Base-by-base conservation (phyloP, 2,329 filamentous ascomycete species). In the Neocatenulostroma microsporum region DNA sequence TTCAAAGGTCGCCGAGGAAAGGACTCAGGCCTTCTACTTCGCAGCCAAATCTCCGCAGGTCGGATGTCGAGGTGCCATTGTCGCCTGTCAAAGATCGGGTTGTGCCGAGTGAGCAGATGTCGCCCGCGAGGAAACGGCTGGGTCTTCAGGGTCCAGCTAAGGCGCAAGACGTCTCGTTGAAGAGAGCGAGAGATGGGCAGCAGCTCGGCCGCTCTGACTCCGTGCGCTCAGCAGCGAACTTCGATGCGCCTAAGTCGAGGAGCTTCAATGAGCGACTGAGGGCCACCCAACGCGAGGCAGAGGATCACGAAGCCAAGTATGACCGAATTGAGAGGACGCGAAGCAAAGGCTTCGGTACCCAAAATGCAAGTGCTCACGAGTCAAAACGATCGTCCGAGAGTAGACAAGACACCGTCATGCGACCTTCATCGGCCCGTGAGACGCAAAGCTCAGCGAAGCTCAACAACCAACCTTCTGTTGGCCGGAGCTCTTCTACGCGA, bases 91-190 rank as follows among this genome's bases (percentile, higher is more conserved):
- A 66, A 48, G 68, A 57, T 21, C 50, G 50, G 62, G 70, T 58
- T 27, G 60, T 67, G 11, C 56, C 62, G 1, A 55, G 68, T 2
- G 66, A 74, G 11, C 79, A 78, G 23, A 76, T 72, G 18, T 95
- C 88, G 1, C 89, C 91, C 1, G 82, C 82, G 36, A 73, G 88
- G 42, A 75, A 91, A 11, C 62, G 86, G 13, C 61, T 96, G 12
- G 89, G 91, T 4, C 93, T 96, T 43, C 88, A 94, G 62, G 93
- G 94, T 57, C 87, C 86, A 1, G 66, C 88, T 23, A 82, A 72
- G 49, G 87, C 81, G 2, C 76, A 76, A 41, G 86, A 95, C 51
- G 72, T 96, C 21, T 95, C 88, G 3, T 65, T 96, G 19, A 91
- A 84, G 60, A 73, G 85, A 47, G 78, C 84, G 3, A 46, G 42